Conservation (phyloP, 2,329 filamentous ascomycete species). For the Trichophyton simii region DNA sequence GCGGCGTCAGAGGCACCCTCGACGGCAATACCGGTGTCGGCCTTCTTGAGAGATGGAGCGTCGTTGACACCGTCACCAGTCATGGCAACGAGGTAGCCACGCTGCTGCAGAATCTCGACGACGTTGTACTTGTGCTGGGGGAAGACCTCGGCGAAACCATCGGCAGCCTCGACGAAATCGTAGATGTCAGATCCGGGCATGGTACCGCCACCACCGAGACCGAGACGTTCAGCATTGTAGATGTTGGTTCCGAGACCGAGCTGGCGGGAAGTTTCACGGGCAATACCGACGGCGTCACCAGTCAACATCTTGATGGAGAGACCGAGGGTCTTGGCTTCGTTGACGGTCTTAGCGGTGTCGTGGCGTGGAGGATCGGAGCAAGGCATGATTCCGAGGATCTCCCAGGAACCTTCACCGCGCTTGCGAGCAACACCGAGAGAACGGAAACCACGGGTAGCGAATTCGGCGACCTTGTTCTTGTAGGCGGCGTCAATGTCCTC, state of each 20-base stretch:
- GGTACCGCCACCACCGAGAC: constrained; percentile 77
- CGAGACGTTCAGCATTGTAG: constrained; percentile 85
- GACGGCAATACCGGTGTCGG: constrained; percentile 91
- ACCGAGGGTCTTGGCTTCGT: constrained; percentile 77
- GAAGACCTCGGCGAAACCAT: constrained; percentile 91
- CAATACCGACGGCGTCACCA: constrained; percentile 86
- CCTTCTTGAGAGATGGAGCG: constrained; percentile 83
- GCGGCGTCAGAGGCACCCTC: constrained; percentile 86
- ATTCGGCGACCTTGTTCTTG: constrained; percentile 86
- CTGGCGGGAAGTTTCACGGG: constrained; percentile 80
- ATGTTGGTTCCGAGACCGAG: constrained; percentile 86
- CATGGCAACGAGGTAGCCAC: constrained; percentile 90
- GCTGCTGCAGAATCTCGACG: constrained; percentile 84
- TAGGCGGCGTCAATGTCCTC: constrained; percentile 68
- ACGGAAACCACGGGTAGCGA: constrained; percentile 85
- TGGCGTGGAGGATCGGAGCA: constrained; percentile 84
- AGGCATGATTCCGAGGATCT: constrained; percentile 90
- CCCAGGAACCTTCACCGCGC: constrained; percentile 68
- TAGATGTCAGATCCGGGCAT: constrained; percentile 91
- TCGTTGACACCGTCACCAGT: constrained; percentile 94
- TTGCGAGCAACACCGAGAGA: constrained; percentile 88
- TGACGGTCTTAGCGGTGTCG: constrained; percentile 80
- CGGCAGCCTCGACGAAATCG: constrained; percentile 88
- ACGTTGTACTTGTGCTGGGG: constrained; percentile 93
- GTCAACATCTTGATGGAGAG: constrained; percentile 94